phyloP scores from a whole-genome alignment of 805 yeast genomes.

The Starmerella powellii region DNA sequence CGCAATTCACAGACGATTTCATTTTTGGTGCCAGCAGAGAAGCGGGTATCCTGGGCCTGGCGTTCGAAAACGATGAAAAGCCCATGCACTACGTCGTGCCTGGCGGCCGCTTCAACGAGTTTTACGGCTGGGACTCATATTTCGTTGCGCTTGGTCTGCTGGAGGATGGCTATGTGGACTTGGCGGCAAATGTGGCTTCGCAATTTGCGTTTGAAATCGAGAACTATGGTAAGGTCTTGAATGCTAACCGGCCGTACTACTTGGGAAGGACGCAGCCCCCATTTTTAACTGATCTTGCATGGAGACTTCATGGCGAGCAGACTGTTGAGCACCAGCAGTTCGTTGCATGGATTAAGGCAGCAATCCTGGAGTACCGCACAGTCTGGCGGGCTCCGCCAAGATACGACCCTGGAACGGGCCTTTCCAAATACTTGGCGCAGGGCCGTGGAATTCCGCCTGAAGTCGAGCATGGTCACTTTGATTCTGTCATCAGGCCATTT shows the following conservation, averaged over 20 bases:
- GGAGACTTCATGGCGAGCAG: slow-evolving; percentile 41
- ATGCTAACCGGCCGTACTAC: slow-evolving; percentile 88
- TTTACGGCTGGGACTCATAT: slow-evolving; percentile 97
- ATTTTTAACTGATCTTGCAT: slow-evolving; percentile 83
- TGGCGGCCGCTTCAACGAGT: slow-evolving; percentile 92
- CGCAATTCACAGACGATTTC: slow-evolving; percentile 57
- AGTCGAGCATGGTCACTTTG: slow-evolving; percentile 82
- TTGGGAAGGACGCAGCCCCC: slow-evolving; percentile 94
- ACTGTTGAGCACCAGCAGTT: slow-evolving; percentile 42
- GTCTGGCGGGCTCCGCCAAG: slow-evolving; percentile 77
- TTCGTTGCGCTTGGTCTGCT: slow-evolving; percentile 79
- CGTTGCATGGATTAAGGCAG: slow-evolving; percentile 57
- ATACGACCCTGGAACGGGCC: slow-evolving; percentile 56
- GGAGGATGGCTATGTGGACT: slow-evolving; percentile 48
- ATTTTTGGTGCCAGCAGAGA: slow-evolving; percentile 61
- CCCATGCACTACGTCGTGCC: slow-evolving; percentile 89
- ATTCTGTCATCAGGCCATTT: slow-evolving; percentile 54
- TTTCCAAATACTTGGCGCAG: slow-evolving; percentile 81
- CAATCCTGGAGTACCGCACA: slow-evolving; percentile 70
- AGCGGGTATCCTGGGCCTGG: slow-evolving; percentile 81
- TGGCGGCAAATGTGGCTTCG: slow-evolving; percentile 83
- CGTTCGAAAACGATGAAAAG: slow-evolving; percentile 42
- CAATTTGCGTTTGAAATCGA: slow-evolving; percentile 82
- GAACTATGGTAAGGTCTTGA: slow-evolving; percentile 82
- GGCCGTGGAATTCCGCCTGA: slow-evolving; percentile 96